Evolutionary conservation across 352 stramenopile genomes (phyloP).

Genomic region (Phytophthora sp.): DNA sequence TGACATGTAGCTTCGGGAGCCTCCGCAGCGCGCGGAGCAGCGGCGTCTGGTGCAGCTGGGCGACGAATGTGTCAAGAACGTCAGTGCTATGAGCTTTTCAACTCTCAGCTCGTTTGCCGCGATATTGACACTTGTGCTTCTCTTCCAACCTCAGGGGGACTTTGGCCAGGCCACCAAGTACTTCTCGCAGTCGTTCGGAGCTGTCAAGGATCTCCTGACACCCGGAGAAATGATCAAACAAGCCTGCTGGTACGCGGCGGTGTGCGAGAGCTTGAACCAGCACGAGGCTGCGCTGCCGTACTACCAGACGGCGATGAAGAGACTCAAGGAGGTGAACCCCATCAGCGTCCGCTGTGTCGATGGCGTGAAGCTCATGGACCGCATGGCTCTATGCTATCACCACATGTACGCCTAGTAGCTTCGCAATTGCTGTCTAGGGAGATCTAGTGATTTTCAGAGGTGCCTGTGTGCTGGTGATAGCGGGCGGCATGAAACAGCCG

Average conservation of each 20-base stretch:
- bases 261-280: slow-evolving; percentile 1
- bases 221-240: background rate
- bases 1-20: background rate
- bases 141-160: slow-evolving; percentile 5
- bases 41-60: background rate
- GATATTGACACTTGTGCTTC: background rate
- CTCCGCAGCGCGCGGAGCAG: background rate
- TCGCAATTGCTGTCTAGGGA: too few relatives aligned
- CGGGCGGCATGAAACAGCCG: background rate
- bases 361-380: slow-evolving; percentile 8
- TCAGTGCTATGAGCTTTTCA: background rate
- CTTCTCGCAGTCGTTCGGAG: background rate
- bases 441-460: too few relatives aligned
- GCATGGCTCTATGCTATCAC: slow-evolving; percentile 8
- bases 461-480: background rate
- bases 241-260: background rate
- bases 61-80: background rate
- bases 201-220: background rate
- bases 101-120: background rate
- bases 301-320: slow-evolving; percentile 18
- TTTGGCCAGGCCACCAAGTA: slow-evolving; percentile 7
- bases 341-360: background rate
- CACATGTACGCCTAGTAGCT: background rate
- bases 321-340: slow-evolving; percentile 4
- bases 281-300: slow-evolving; percentile 6